phyloP scores from a whole-genome alignment of 2,329 filamentous ascomycete genomes.

The Diaporthe citriasiana region DNA sequence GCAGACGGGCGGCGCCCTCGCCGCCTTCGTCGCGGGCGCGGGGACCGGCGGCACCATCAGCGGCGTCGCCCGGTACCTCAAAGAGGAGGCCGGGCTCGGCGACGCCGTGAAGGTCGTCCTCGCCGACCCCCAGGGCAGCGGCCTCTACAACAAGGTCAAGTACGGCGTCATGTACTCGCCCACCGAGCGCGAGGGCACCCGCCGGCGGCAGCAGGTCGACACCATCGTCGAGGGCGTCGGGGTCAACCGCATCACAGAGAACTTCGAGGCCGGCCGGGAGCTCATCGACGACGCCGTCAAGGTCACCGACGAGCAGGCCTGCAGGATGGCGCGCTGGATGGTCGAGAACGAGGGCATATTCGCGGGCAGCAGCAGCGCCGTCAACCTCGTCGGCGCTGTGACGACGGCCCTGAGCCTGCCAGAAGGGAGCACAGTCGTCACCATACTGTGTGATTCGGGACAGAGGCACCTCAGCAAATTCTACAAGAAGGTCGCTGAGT shows the following conservation, averaged over 20 bases:
- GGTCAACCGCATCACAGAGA: slow-evolving; percentile 93
- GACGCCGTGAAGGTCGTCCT: slow-evolving; percentile 79
- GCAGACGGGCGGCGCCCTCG: slow-evolving; percentile 81
- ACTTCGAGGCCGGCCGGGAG: slow-evolving; percentile 89
- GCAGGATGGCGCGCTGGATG: slow-evolving; percentile 94
- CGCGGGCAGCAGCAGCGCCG: slow-evolving; percentile 93
- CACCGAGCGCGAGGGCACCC: slow-evolving; percentile 91
- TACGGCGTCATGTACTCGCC: slow-evolving; percentile 96
- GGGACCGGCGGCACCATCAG: slow-evolving; percentile 95
- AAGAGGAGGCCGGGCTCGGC: slow-evolving; percentile 71
- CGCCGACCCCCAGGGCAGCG: slow-evolving; percentile 94
- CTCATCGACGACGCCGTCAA: slow-evolving; percentile 91
- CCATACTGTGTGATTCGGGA: slow-evolving; percentile 88
- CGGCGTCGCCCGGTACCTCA: slow-evolving; percentile 87
- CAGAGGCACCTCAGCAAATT: slow-evolving; percentile 87
- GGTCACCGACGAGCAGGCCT: slow-evolving; percentile 90
- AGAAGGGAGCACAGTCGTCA: slow-evolving; percentile 77
- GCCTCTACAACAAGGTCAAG: slow-evolving; percentile 90
- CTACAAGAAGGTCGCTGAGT: slow-evolving; percentile 79
- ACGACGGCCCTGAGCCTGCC: slow-evolving; percentile 75
- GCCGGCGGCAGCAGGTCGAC: slow-evolving; percentile 91
- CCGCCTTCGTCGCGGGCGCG: slow-evolving; percentile 93
- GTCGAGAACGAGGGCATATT: slow-evolving; percentile 97
- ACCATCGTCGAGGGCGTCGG: slow-evolving; percentile 97
- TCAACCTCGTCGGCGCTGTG: slow-evolving; percentile 90